These are phyloP conservation scores for Saksenaea oblongispora DNA, from an alignment of 371 early-diverging fungal species.

Conservation along the genomic window DNA sequence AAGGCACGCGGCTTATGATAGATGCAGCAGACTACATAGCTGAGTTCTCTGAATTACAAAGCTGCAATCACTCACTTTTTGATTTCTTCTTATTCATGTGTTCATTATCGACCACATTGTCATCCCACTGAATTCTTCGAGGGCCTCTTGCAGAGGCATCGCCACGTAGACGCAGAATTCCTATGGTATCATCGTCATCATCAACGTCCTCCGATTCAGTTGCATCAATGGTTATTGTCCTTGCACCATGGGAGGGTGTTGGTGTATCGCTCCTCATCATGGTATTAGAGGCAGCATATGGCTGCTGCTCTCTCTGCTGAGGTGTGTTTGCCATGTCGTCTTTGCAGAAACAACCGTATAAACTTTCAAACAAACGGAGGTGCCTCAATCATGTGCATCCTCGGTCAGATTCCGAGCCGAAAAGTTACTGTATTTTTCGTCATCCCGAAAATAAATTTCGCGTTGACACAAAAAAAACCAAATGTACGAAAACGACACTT, in stretches of 20 bases:
- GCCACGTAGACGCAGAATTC: constrained; percentile 56
- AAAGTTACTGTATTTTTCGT: no score
- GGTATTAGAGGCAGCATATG: background rate
- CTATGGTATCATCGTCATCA: constrained; percentile 32
- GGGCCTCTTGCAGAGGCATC: constrained; percentile 45
- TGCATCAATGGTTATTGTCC: constrained; percentile 39
- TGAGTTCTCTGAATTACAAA: background rate
- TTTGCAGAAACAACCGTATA: background rate
- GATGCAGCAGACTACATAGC: constrained; percentile 80
- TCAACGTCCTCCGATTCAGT: constrained; percentile 15
- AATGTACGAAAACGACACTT: no score
- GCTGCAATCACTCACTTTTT: constrained; percentile 58
- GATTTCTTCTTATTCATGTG: constrained; percentile 79
- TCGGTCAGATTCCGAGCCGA: no score
- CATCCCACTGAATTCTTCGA: constrained; percentile 78
- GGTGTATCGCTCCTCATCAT: constrained; percentile 3
- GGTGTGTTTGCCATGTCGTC: background rate
- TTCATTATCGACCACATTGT: constrained; percentile 87
- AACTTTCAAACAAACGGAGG: no score
- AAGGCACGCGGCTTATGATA: constrained; percentile 74
- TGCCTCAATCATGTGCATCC: no score
- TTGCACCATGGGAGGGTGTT: constrained; percentile 36
- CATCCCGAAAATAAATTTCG: no score
- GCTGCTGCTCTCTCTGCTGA: background rate
- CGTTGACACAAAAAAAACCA: no score